Evolutionary conservation across 495 filamentous ascomycete genomes (phyloP).

Genomic region (Margaritispora aquatica): DNA sequence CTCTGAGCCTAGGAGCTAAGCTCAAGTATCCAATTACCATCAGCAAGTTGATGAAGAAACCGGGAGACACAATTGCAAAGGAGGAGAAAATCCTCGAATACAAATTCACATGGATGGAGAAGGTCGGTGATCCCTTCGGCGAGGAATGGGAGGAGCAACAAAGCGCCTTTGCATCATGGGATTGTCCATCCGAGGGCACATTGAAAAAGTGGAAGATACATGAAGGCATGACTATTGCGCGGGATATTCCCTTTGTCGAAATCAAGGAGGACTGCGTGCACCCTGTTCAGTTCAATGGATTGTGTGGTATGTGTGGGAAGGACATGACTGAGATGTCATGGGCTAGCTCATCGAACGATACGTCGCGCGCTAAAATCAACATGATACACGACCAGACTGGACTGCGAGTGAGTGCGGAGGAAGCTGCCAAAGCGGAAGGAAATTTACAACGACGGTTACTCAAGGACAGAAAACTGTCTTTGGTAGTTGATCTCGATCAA

Average conservation of each 20-base stretch:
- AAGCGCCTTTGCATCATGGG: constrained; percentile 68
- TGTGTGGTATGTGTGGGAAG: constrained; percentile 90
- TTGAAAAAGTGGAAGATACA: constrained; percentile 68
- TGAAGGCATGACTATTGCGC: constrained; percentile 62
- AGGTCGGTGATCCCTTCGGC: constrained; percentile 67
- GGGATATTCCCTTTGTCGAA: constrained; percentile 55
- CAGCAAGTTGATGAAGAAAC: constrained; percentile 71
- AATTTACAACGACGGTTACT: constrained; percentile 80
- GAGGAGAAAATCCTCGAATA: constrained; percentile 77
- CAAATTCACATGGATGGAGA: constrained; percentile 65
- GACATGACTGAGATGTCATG: constrained; percentile 78
- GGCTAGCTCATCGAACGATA: constrained; percentile 46
- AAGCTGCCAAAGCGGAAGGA: constrained; percentile 76
- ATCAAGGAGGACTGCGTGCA: constrained; percentile 91
- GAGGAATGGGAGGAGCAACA: constrained; percentile 62
- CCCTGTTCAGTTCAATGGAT: constrained; percentile 79
- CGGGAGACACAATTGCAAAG: constrained; percentile 66
- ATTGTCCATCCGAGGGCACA: constrained; percentile 74
- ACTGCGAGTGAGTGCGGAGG: constrained; percentile 64
- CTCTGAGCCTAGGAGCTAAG: constrained; percentile 43
- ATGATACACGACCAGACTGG: constrained; percentile 87
- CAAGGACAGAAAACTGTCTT: constrained; percentile 69
- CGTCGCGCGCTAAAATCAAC: constrained; percentile 80
- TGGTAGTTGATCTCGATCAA: constrained; percentile 96
- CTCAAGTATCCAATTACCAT: constrained; percentile 95